Percentiles rank a stretch among this genome's conserved stretches.
Conservation (phyloP, 257 asterid genomes). For the Solanum pennellii region DNA sequence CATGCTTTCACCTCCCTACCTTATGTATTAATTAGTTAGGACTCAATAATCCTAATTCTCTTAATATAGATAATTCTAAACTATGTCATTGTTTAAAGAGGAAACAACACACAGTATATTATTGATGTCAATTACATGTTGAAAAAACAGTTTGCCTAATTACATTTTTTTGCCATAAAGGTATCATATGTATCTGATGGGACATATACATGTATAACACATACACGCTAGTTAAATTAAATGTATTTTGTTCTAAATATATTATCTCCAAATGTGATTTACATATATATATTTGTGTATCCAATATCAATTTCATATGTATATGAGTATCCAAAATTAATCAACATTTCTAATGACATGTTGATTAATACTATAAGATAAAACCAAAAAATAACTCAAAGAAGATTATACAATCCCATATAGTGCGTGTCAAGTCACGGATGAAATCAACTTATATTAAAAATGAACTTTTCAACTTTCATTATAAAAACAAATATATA, state of each 20-base stretch:
- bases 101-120: not conserved
- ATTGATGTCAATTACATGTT: too few relatives aligned
- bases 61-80: not conserved
- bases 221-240: too few relatives aligned
- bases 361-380: not conserved
- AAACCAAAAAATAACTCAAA: not conserved
- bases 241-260: too few relatives aligned
- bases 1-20: too few relatives aligned
- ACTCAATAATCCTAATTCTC: not conserved
- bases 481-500: not conserved
- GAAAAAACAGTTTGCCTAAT: not conserved
- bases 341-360: not conserved
- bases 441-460: not conserved
- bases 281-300: too few relatives aligned
- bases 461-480: not conserved
- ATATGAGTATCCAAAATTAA: not conserved
- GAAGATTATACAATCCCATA: not conserved
- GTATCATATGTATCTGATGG: too few relatives aligned
- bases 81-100: too few relatives aligned
- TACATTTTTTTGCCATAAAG: not conserved
- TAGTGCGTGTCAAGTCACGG: not conserved
- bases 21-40: not conserved
- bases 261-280: not conserved
- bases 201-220: not conserved
- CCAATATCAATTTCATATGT: not conserved